Evolutionary conservation across 2,329 filamentous ascomycete genomes (phyloP).

Genomic region (Botrytis elliptica): DNA sequence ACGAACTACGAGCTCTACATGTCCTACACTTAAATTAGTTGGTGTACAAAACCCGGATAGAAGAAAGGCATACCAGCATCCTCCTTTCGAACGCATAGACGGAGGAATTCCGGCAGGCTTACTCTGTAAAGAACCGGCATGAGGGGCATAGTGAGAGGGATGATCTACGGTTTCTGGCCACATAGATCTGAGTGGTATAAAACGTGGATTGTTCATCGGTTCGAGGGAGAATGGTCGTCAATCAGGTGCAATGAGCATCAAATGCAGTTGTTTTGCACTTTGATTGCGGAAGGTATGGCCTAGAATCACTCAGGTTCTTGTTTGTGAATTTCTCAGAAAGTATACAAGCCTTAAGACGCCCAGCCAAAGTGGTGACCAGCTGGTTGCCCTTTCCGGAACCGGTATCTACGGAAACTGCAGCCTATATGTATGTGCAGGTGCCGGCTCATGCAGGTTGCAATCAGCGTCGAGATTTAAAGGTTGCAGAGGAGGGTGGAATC

Average conservation of each 20-base stretch:
- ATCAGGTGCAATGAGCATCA: too few relatives aligned
- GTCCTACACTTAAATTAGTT: conserved; percentile 7
- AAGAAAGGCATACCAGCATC: conserved; percentile 11
- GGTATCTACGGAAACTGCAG: not conserved
- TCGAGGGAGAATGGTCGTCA: not conserved
- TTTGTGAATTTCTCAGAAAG: not conserved
- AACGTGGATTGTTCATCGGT: not conserved
- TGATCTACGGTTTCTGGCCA: not conserved
- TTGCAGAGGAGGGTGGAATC: not conserved
- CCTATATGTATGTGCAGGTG: not conserved
- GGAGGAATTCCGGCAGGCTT: not conserved
- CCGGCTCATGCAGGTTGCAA: not conserved
- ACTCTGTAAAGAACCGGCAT: not conserved
- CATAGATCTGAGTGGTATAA: too few relatives aligned
- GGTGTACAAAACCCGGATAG: not conserved
- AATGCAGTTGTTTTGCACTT: not conserved
- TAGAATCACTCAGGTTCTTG: not conserved
- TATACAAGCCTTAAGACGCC: not conserved
- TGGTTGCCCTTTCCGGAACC: not conserved
- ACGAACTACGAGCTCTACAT: conserved; percentile 20
- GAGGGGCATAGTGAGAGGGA: not conserved
- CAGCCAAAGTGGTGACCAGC: not conserved
- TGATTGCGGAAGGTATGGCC: not conserved
- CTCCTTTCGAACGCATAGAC: not conserved
- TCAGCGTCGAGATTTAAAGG: not conserved